These are phyloP conservation scores for Mortierella sp. DNA, from an alignment of 371 early-diverging fungal species.

Conservation along the genomic window DNA sequence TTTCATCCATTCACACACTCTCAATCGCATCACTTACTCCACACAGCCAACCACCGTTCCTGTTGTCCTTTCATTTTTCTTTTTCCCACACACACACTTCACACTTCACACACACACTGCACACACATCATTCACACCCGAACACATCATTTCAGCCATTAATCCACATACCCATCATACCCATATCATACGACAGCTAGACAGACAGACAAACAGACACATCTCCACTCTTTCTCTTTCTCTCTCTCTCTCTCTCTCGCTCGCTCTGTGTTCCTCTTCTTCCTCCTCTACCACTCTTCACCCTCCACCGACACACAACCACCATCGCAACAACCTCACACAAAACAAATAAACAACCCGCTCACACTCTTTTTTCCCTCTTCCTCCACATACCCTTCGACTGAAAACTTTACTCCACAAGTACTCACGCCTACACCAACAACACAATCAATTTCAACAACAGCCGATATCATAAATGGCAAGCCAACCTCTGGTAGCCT, in stretches of 20 bases:
- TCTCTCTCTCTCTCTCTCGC: background rate
- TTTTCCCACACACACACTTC: too few species aligned
- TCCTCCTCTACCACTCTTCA: background rate
- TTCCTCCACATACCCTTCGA: too few species aligned
- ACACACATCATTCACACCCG: too few species aligned
- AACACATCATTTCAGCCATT: too few species aligned
- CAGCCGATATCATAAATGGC: constrained; percentile 27
- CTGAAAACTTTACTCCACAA: background rate
- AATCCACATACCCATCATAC: too few species aligned
- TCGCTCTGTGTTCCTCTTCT: too few species aligned
- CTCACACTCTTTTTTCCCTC: background rate
- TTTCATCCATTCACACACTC: background rate
- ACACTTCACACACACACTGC: too few species aligned
- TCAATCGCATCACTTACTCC: background rate
- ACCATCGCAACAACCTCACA: background rate
- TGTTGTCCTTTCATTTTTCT: background rate
- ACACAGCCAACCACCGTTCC: background rate
- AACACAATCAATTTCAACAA: background rate
- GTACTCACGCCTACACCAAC: background rate
- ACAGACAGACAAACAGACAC: too few species aligned
- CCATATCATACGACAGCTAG: too few species aligned
- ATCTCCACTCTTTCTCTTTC: too few species aligned
- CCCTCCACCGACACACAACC: background rate
- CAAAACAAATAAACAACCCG: background rate
- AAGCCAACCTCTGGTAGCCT: constrained; percentile 53